Base-by-base conservation (phyloP, 1,284 basidiomycete genomes). In the Fomitopsis schrenkii region DNA sequence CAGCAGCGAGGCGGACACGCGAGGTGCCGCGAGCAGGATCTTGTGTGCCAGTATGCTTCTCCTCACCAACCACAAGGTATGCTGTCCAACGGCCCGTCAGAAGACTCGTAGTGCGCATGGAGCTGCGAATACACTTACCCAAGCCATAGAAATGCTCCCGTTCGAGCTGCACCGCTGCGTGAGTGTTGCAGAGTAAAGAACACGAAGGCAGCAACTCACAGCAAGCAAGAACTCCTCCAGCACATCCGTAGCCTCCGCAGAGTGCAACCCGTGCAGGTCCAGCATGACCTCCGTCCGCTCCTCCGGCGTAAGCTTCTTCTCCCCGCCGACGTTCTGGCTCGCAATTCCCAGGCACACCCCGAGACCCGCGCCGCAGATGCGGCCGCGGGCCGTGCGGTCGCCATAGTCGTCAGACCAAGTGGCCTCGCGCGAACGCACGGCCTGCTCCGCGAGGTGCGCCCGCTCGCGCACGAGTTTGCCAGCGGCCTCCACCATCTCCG, bases 21-120 rank as follows among this genome's bases (percentile, higher is more conserved):
- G 91, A 92, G 1, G 93, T 85, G 41, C 95, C 93, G 55, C 94
- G 84, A 14, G 81, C 83, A 15, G 84, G 78, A 70, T 95, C 93
- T 70, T 95, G 93, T 35, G 87, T 91, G 2, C 93, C 95, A 1
- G 93, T 95, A 73, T 98, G 97, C 75, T 95, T 96, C 74, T 96
- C 95, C 74, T 97, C 94, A 10, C 97, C 97, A 4, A 98, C 93
- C 38, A 98, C 84, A 28, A 95, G 76, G 72, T 92, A 99, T 19
- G 85, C 96, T 93, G 65, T 30, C n/a, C 52, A 67, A 44, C 40
- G 33, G 12, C 35, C 19, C n/a, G 58, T 46, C 44, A 56, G 28
- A 33, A 33, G 28, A 33, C 28, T 33, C 28, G 30, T 33, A 17
- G 28, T 17, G 22, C 19, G 22, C 33, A 9, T 15, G 26, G 22